These are phyloP conservation scores for Rhynchosporium secalis DNA, from an alignment of 2,329 filamentous ascomycete genomes.

Conservation along the genomic window DNA sequence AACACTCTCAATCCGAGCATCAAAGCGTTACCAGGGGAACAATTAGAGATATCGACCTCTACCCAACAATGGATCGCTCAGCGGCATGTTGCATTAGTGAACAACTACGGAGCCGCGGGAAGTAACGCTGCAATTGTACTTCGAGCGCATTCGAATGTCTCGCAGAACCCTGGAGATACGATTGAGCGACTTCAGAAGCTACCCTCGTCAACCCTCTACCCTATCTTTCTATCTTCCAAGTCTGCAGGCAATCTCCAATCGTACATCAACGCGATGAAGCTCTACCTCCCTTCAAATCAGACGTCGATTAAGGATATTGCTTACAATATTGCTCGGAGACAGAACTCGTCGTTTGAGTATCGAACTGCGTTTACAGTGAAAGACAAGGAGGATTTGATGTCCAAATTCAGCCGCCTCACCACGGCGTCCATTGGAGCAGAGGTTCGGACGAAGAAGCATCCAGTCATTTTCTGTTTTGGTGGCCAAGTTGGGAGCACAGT, in stretches of 20 bases:
- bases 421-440: no score
- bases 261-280: not conserved
- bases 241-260: not conserved
- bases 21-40: not conserved
- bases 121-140: constrained; percentile 23
- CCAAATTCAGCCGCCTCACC: no score
- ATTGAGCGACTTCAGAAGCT: not conserved
- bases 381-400: no score
- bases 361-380: no score
- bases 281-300: no score
- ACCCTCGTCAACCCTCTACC: no score
- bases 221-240: not conserved
- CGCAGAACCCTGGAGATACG: not conserved
- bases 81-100: constrained; percentile 23
- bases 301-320: no score
- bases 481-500: not conserved
- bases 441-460: no score
- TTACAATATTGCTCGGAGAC: no score
- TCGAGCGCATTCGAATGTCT: constrained; percentile 4
- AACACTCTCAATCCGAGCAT: constrained; percentile 40
- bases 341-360: no score
- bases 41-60: not conserved
- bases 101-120: constrained; percentile 32
- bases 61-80: not conserved
- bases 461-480: no score